Base-by-base conservation (phyloP, 345 rosid species). In the Brassica incana region DNA sequence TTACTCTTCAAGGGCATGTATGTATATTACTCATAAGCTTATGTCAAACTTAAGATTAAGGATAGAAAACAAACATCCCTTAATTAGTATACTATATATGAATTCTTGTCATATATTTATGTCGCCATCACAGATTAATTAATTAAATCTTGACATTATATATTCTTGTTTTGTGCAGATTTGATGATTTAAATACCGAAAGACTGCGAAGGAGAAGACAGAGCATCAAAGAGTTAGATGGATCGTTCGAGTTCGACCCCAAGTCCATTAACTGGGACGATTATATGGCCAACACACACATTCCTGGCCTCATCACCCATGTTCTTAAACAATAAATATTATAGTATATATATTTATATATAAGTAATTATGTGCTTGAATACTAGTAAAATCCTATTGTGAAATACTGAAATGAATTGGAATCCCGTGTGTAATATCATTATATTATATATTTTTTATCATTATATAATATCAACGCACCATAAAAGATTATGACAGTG, bases 1-100 rank as follows among this genome's bases (percentile, higher is more conserved):
- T 83, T 91, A 80, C 91, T 93, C 92, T 95, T 91, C 89, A 43
- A 76, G 61, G 99, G 89, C 81, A 78, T 91, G 99, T 95, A 92
- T 3, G 97, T 88, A 67, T 40, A 50, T 18, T 48, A 32, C 40
- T 54, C 71, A 7, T 54, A 52, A 70, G 8, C 72, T 18, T 30
- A 40, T 10, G 62, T 11, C 9, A 32, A 59, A 79, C 23, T 38
- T 64, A 11, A 77, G 38, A 48, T 11, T 9, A 27, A 29, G 29
- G 29, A 59, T 58, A 6, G 30, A 59, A 8, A 61, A 45, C 59
- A 67, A 59, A 27, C 12, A 59, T 75, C 4, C 16, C 6, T 74
- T 2, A 52, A 15, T 14, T 6, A 12, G 15, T 12, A 62, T 12
- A 29, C 38, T 62, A 29, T 5, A 14, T 4, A 12, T 62, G 36